Evolutionary conservation across 371 early-diverging fungal species (phyloP).

Genomic region (Circinella minor): DNA sequence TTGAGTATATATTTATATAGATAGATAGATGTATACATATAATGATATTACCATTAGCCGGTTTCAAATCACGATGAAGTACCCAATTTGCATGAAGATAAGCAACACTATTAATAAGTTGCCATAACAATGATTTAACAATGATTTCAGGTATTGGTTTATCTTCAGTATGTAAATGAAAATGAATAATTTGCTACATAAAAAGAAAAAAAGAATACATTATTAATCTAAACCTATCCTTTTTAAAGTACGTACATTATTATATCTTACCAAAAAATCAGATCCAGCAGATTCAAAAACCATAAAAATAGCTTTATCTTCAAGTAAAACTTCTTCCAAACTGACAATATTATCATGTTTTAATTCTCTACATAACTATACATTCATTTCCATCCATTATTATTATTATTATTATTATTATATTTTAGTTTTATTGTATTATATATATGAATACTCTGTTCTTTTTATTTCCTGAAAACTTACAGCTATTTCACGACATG

Average conservation of each 20-base stretch:
- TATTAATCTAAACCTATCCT: neutral
- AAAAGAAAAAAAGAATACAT: neutral
- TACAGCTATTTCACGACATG: constrained; percentile 91
- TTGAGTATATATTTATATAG: too few species aligned
- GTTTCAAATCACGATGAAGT: constrained; percentile 91
- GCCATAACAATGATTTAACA: constrained; percentile 90
- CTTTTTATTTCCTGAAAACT: constrained; percentile 1
- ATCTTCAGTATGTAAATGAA: constrained; percentile 73
- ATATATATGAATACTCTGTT: too few species aligned
- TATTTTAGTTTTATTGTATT: too few species aligned
- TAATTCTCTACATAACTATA: constrained; percentile 82
- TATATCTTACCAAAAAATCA: constrained; percentile 78
- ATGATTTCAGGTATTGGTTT: constrained; percentile 83
- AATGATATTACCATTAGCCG: constrained; percentile 70
- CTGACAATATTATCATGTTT: constrained; percentile 85
- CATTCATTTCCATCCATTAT: too few species aligned
- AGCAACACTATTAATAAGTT: constrained; percentile 88
- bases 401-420: too few species aligned
- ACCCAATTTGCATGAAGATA: constrained; percentile 95
- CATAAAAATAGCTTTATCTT: constrained; percentile 93
- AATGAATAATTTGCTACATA: constrained; percentile 84
- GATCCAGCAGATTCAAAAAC: constrained; percentile 95
- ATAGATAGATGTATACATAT: neutral
- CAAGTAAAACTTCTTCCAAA: constrained; percentile 85
- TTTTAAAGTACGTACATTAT: neutral